Base-by-base conservation (phyloP, 2,329 filamentous ascomycete genomes). In the Lasiodiplodia citricola region DNA sequence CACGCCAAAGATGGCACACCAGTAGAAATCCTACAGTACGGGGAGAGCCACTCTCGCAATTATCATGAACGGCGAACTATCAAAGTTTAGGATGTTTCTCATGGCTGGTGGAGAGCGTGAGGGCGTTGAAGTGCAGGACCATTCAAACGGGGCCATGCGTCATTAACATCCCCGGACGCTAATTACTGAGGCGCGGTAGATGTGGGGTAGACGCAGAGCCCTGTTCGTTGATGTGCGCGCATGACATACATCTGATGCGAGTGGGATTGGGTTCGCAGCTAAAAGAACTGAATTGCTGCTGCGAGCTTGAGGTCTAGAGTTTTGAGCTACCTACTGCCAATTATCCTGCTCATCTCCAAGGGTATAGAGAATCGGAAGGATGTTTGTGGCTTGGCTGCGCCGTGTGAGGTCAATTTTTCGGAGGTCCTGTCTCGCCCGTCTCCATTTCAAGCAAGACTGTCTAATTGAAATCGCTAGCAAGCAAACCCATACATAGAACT, bases 401-500 rank as follows among this genome's bases (percentile, higher is more conserved):
- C 63, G 25, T 66, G 63, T 66, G 63, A 52, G 55, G 28, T 54
- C 41, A 38, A 55, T 56, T 55, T 55, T 56, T 66, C 63, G 50
- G 63, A 66, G 50, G 63, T 35, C 37, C 63, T 25, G 63, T 66
- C 52, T 66, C 63, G 63, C 47, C 44, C 63, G 41, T 44, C 63
- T 66, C 51, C 50, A 56, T 55, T 66, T 50, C 44, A 57, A 64
- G 60, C 60, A 64, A 52, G 66, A 63, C 66, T 62, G 66, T 68
- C 66, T 68, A 68, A 68, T 68, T 68, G 56, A 68, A 68, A 68
- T 68, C 66, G 66, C 66, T 68, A 68, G 66, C 66, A 68, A 68
- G 56, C 66, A 68, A 63, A 62, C 66, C 66, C 66, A 35, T 63
- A 58, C 66, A 68, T 68, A 58, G 66, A 63, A 63, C 56, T 62